Base-by-base conservation (phyloP, 257 asterid genomes). In the Buddleja alternifolia region DNA sequence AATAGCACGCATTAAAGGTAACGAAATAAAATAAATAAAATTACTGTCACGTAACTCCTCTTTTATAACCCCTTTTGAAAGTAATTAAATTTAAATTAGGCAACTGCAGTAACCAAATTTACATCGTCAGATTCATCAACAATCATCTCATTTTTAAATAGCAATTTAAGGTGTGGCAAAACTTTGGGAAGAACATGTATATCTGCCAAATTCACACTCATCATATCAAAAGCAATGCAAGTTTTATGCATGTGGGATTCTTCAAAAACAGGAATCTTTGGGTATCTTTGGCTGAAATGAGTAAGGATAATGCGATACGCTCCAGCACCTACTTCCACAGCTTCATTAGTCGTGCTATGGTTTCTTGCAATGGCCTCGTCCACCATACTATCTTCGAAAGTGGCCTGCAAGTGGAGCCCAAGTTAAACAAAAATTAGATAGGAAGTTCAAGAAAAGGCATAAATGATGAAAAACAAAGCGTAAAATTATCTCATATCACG, bases 261-360 rank as follows among this genome's bases (percentile, higher is more conserved):
- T 19, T 89, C 96, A 25, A 94, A 81, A 41, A 89, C 93, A 10
- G 97, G 99, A 54, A 94, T 84, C 77, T 94, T 94, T 2, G 99
- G 97, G 74, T 94, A 94, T 73, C 99, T 80, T 75, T 94, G 99
- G 85, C 98, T 93, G 81, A 93, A 93, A 64, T 93, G 99, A 10
- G 99, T 91, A 2, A 91, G 95, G 40, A 94, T 89, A 10, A 89
- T 70, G 0, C 97, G 89, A 60, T 94, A 94, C 1, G 75, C 97
- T 10, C 95, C 97, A 0, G 97, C 97, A 1, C 99, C 99, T 0
- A 73, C 86, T 56, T 89, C 90, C 46, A 94, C 77, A 6, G 99
- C 99, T 74, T 94, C 99, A 70, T 69, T 69, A 2, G 97, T 91
- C 36, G 97, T 94, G 88, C 97, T 91, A 81, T 94, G 99, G 59